Conservation (phyloP, 495 filamentous ascomycete genomes). For the Sordaria brevicollis region DNA sequence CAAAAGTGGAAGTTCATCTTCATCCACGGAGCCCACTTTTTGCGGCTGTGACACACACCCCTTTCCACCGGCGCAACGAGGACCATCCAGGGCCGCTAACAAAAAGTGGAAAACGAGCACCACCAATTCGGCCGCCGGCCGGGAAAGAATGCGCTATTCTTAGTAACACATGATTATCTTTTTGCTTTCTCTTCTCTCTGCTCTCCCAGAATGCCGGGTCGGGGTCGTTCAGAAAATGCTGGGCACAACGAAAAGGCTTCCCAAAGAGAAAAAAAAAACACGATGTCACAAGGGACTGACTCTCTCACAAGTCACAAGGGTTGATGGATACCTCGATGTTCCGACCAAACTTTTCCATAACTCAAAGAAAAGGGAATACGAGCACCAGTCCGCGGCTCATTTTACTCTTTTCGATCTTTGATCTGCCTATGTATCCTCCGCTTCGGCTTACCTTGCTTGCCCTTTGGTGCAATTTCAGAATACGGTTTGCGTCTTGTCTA, state of each 20-base stretch:
- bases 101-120: not conserved
- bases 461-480: not conserved
- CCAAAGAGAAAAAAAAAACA: not conserved
- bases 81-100: not conserved
- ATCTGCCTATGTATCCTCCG: not conserved
- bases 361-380: not conserved
- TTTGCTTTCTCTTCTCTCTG: too few species aligned
- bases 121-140: not conserved
- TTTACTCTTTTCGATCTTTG: not conserved
- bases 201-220: not conserved
- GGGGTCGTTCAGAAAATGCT: not conserved
- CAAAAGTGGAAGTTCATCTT: not conserved
- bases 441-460: not conserved
- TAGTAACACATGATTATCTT: not conserved
- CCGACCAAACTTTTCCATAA: too few species aligned
- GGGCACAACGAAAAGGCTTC: not conserved
- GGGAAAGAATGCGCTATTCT: not conserved
- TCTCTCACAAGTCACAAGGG: too few species aligned
- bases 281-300: not conserved
- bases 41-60: conserved; percentile 10
- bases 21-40: conserved; percentile 8
- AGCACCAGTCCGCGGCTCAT: not conserved
- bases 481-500: not conserved
- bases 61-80: not conserved
- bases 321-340: too few species aligned